Conservation (phyloP, 768 basidiomycete species). For the Coprinellus micaceus region DNA sequence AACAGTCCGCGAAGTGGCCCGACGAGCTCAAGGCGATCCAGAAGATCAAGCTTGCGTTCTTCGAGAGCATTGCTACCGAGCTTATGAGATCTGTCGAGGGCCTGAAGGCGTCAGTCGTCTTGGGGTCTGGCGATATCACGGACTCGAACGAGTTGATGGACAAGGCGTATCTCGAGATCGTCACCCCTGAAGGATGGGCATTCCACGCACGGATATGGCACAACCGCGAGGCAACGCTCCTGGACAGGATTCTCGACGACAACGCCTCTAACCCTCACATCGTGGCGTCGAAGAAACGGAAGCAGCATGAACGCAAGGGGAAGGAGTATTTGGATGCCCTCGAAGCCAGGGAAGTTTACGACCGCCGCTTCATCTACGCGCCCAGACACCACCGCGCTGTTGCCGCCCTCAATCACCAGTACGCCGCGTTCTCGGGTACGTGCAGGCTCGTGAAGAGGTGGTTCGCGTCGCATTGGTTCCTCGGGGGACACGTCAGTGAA, state of each 20-base stretch:
- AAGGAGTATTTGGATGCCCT: conserved; percentile 54
- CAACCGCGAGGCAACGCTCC: conserved; percentile 75
- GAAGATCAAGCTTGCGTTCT: conserved; percentile 89
- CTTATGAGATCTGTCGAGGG: conserved; percentile 53
- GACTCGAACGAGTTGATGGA: conserved; percentile 59
- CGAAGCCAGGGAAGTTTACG: conserved; percentile 56
- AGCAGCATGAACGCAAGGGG: conserved; percentile 36
- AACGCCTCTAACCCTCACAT: conserved; percentile 36
- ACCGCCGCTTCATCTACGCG: conserved; percentile 69
- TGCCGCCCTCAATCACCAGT: conserved; percentile 73
- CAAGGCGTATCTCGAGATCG: conserved; percentile 66
- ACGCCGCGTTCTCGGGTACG: conserved; percentile 76
- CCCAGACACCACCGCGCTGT: conserved; percentile 87
- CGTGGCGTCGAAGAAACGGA: conserved; percentile 25
- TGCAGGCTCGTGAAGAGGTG: conserved; percentile 89
- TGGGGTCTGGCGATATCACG: conserved; percentile 41
- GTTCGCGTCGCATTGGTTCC: conserved; percentile 87
- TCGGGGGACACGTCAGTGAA: conserved; percentile 65
- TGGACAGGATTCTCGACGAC: conserved; percentile 60
- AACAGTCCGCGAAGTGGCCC: conserved; percentile 91
- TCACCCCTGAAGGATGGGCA: conserved; percentile 81
- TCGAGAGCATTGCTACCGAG: conserved; percentile 71
- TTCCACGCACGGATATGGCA: conserved; percentile 84
- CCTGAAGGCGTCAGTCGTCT: conserved; percentile 54
- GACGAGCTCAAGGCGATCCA: conserved; percentile 91